A percentile compares a stretch with the other conserved stretches of the same genome.
phyloP scores from a whole-genome alignment of 305 asterid genomes.

The Plantago lanceolata region DNA sequence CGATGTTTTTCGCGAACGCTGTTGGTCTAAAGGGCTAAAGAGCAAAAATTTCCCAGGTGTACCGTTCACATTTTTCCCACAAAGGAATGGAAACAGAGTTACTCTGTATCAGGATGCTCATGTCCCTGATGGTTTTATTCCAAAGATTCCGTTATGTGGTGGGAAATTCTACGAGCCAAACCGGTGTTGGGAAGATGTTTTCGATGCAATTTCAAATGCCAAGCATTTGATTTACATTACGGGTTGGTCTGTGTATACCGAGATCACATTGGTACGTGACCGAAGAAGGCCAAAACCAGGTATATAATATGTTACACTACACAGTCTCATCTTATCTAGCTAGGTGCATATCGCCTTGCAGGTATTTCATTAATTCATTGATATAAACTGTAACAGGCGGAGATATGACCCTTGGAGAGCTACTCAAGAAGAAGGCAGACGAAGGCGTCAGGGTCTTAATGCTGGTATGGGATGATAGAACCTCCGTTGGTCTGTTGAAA shows the following conservation, averaged over 20 bases:
- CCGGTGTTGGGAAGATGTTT: slow-evolving; percentile 38
- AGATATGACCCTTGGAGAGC: slow-evolving; percentile 28
- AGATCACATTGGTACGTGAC: slow-evolving; percentile 29
- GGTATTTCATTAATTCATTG: neutral
- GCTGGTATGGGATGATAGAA: slow-evolving; percentile 42
- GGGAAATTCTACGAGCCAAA: slow-evolving; percentile 29
- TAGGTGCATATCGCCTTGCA: neutral
- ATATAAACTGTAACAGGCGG: slow-evolving; percentile 17
- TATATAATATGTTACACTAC: neutral
- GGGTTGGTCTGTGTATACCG: slow-evolving; percentile 37
- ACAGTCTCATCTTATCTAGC: neutral
- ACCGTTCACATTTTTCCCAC: slow-evolving; percentile 37
- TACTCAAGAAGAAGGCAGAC: slow-evolving; percentile 29
- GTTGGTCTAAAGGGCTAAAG: slow-evolving; percentile 31
- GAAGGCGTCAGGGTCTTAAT: slow-evolving; percentile 38
- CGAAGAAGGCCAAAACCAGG: slow-evolving; percentile 22
- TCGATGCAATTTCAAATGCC: slow-evolving; percentile 29
- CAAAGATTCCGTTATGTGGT: slow-evolving; percentile 29
- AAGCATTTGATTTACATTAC: slow-evolving; percentile 35
- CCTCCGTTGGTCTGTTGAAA: slow-evolving; percentile 26
- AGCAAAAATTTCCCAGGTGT: slow-evolving; percentile 31
- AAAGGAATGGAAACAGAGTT: slow-evolving; percentile 28
- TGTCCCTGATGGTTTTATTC: slow-evolving; percentile 31
- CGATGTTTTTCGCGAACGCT: slow-evolving; percentile 32
- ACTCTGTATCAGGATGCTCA: slow-evolving; percentile 39